Conservation (phyloP, 257 asterid species). For the Hygrophila difformis region DNA sequence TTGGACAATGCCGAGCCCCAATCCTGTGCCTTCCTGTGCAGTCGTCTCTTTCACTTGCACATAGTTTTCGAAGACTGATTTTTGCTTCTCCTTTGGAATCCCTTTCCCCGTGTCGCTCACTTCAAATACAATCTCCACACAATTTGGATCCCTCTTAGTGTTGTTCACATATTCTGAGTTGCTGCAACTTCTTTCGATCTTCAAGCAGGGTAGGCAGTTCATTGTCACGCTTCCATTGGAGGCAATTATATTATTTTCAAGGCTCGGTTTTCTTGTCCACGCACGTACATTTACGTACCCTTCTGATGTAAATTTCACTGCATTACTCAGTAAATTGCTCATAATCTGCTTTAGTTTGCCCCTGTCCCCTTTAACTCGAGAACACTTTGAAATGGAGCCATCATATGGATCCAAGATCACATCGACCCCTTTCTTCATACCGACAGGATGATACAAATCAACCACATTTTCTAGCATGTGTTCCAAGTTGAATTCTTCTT, state of each 20-base stretch:
- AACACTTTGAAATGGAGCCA: conserved; percentile 31
- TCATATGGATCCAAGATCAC: conserved; percentile 60
- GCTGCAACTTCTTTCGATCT: conserved; percentile 10
- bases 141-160: conserved; percentile 30
- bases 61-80: conserved; percentile 64
- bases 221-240: conserved; percentile 15
- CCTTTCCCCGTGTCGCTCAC: conserved; percentile 76
- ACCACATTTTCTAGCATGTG: conserved; percentile 57
- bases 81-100: conserved; percentile 60
- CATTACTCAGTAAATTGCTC: conserved; percentile 60
- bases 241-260: conserved; percentile 25
- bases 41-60: conserved; percentile 69
- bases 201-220: conserved; percentile 25
- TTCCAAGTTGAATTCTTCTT: conserved; percentile 49
- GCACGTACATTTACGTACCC: conserved; percentile 63
- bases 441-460: conserved; percentile 45
- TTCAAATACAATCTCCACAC: conserved; percentile 55
- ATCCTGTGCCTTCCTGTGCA: conserved; percentile 59
- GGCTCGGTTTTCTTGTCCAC: conserved; percentile 44
- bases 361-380: conserved; percentile 51
- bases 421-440: conserved; percentile 62
- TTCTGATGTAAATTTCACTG: conserved; percentile 63
- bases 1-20: conserved; percentile 79
- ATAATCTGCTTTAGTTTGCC: conserved; percentile 59
- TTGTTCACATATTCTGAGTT: conserved; percentile 19